These are phyloP conservation scores for Solanum tacnaense DNA, from an alignment of 257 asterid species.

Conservation along the genomic window DNA sequence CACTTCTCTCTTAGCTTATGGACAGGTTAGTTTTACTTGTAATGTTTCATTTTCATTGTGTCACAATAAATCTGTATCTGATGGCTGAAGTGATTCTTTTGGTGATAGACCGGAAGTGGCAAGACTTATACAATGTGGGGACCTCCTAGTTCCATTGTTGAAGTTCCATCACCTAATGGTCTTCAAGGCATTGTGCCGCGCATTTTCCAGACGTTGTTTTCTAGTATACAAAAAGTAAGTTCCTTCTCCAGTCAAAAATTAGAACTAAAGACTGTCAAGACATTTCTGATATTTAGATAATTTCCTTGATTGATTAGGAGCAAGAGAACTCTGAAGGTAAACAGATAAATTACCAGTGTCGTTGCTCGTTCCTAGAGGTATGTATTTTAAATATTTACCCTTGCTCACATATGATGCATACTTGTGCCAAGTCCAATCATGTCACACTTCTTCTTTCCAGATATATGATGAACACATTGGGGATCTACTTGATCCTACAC, in stretches of 20 bases:
- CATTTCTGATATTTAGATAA: not conserved
- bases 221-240: constrained; percentile 66
- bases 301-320: constrained; percentile 34
- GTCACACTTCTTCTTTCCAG: constrained; percentile 23
- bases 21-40: constrained; percentile 48
- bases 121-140: constrained; percentile 98
- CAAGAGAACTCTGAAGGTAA: constrained; percentile 57
- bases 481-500: constrained; percentile 87
- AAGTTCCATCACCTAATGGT: constrained; percentile 44
- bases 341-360: constrained; percentile 74
- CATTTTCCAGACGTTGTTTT: constrained; percentile 67
- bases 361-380: constrained; percentile 98
- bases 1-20: constrained; percentile 83
- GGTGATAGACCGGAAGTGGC: constrained; percentile 83
- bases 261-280: not conserved
- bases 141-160: constrained; percentile 87
- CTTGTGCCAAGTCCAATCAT: not conserved
- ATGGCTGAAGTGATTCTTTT: not conserved
- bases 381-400: not conserved
- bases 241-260: not conserved
- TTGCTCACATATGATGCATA: not conserved
- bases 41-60: not conserved
- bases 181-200: constrained; percentile 89
- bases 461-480: constrained; percentile 79
- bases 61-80: not conserved